Evolutionary conservation across 2,329 filamentous ascomycete species (phyloP), one percentile per base, ranked within the genome.

Genomic region (Chlorencoelia australis): DNA sequence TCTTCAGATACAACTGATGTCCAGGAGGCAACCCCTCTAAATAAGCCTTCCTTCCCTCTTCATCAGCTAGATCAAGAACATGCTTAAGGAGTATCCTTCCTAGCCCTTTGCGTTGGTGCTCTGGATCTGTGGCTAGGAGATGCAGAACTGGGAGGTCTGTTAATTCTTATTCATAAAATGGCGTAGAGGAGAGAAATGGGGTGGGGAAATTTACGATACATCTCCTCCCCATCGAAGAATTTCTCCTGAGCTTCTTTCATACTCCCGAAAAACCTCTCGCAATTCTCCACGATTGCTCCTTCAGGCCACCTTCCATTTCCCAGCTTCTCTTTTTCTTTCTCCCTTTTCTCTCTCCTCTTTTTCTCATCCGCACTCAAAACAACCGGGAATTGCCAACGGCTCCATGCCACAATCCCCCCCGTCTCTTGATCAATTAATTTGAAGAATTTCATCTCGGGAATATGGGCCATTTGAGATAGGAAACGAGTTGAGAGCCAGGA

Each of bases 1-100:
- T 34, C 42, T 57, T 59, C 43, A 53, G 47, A 41, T 66, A 66
- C 10, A 66, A 16, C 8, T 53, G 54, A 33, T 51, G 52, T 3
- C 60, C 61, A 0, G 43, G 46, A 1, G 47, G 40, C 7, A 61
- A 62, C n/a, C 60, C 59, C 44, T 65, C 62, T 19, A 65, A 50
- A 38, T 61, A 63, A 1, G 48, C 44, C 36, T 45, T 53, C 30
- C 56, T 47, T 3, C 52, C 54, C 18, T 54, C 50, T 3, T 39
- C 31, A 37, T 64, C 60, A 4, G 61, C 60, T 9, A 59, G 41
- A 5, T 49, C 53, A n/a, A 64, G 44, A 33, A 58, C 56, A 22
- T 60, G 53, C 10, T 42, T 41, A 21, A 65, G 42, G 15, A 65
- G 40, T 25, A 54, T 55, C 25, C 43, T 54, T 2, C 45, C 62